These are phyloP conservation scores for Cyclotella choctawhatcheeana DNA, from an alignment of 108 stramenopile genomes.

Conservation along the genomic window DNA sequence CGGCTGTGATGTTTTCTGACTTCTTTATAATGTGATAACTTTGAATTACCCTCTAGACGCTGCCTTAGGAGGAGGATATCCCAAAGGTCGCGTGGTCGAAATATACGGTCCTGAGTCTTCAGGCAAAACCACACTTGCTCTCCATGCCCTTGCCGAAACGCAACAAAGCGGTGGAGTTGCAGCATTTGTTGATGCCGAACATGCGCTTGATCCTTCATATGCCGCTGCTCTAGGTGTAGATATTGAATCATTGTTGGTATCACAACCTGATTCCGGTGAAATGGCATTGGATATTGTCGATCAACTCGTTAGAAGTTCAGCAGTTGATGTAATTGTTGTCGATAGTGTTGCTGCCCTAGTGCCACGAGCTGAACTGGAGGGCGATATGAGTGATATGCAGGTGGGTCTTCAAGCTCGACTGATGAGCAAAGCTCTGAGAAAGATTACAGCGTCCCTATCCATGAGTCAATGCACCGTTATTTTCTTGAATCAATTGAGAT, in stretches of 20 bases:
- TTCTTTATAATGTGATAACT: neutral
- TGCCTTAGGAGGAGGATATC: constrained; percentile 84
- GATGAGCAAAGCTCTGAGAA: constrained; percentile 97
- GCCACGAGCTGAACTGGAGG: constrained; percentile 94
- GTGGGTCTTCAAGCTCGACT: constrained; percentile 94
- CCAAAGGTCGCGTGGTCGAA: constrained; percentile 90
- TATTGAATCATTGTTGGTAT: constrained; percentile 83
- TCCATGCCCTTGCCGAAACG: constrained; percentile 93
- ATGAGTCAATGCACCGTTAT: constrained; percentile 89
- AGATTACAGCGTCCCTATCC: constrained; percentile 88
- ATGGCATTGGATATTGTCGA: constrained; percentile 98
- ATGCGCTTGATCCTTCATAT: constrained; percentile 96
- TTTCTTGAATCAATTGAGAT: constrained; percentile 94
- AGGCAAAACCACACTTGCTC: constrained; percentile 96
- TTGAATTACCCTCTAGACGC: constrained; percentile 40
- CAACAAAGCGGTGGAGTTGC: constrained; percentile 90
- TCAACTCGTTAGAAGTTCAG: constrained; percentile 87
- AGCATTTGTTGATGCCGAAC: constrained; percentile 97
- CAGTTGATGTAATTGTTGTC: constrained; percentile 96
- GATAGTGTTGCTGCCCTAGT: constrained; percentile 96
- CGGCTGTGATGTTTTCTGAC: neutral
- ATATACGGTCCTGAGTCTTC: constrained; percentile 96
- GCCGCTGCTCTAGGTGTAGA: constrained; percentile 89
- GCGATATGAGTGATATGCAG: constrained; percentile 89
- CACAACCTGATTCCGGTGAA: constrained; percentile 97